phyloP scores from a whole-genome alignment of 768 basidiomycete genomes.

The Neoboletus brunneissimus region DNA sequence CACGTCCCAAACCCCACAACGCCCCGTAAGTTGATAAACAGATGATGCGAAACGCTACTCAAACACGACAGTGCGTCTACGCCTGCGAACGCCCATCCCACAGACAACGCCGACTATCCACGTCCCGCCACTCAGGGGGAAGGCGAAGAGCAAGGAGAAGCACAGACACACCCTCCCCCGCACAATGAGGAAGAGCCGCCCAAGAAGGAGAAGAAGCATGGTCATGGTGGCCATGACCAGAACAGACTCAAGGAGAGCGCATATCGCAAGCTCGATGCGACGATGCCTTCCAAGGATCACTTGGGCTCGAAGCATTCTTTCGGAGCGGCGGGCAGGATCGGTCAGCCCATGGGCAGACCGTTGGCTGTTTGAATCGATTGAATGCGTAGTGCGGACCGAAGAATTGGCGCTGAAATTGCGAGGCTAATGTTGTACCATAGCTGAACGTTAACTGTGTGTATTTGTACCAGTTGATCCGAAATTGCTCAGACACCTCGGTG shows the following conservation, averaged over 20 bases:
- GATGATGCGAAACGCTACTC: background rate
- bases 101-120: constrained; percentile 46
- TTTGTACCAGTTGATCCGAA: constrained; percentile 13
- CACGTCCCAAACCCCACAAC: constrained; percentile 38
- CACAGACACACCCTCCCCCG: constrained; percentile 28
- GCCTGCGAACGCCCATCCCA: constrained; percentile 10
- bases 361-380: constrained; percentile 32
- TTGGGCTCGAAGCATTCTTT: constrained; percentile 34
- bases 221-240: constrained; percentile 39
- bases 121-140: constrained; percentile 46
- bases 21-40: constrained; percentile 26
- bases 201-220: constrained; percentile 49
- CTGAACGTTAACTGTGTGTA: constrained; percentile 17
- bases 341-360: constrained; percentile 53
- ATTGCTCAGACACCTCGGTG: background rate
- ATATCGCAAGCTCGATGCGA: constrained; percentile 46
- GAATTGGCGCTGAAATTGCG: background rate
- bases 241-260: constrained; percentile 45
- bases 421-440: constrained; percentile 6
- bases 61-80: background rate
- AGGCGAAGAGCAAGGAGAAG: constrained; percentile 26
- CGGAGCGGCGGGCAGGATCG: constrained; percentile 50
- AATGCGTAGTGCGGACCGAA: background rate
- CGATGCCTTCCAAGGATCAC: constrained; percentile 46
- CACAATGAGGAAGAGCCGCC: constrained; percentile 46